Evolutionary conservation across 164 flowering plant genomes (phyloP).

Genomic region (Nymphaea colorata): DNA sequence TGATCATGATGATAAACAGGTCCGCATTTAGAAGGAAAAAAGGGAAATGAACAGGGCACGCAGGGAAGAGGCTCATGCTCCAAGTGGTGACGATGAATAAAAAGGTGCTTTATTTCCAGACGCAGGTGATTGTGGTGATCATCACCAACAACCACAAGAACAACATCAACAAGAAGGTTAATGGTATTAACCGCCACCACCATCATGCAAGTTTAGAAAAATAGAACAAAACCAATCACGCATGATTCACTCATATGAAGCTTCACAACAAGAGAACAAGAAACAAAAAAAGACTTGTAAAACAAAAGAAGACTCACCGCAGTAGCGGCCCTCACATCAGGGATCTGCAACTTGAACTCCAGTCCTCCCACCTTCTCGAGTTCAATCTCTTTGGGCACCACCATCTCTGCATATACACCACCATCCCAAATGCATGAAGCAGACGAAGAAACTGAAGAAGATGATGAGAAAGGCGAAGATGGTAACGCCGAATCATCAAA

Average conservation of each 20-base stretch:
- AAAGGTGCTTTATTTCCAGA: no score
- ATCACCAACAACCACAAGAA: not conserved
- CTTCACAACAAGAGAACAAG: not conserved
- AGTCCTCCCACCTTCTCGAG: slow-evolving; percentile 20
- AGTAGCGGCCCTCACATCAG: slow-evolving; percentile 24
- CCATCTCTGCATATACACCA: slow-evolving; percentile 33
- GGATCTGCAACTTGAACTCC: slow-evolving; percentile 37
- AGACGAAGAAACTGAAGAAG: not conserved
- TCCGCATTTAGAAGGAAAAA: no score
- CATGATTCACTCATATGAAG: not conserved
- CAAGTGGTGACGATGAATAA: no score
- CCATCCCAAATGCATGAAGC: slow-evolving; percentile 7
- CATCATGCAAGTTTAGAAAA: not conserved
- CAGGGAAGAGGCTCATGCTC: no score
- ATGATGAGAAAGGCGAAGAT: not conserved
- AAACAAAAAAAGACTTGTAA: no score
- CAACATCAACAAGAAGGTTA: not conserved
- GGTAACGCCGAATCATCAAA: not conserved
- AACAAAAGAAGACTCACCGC: not conserved
- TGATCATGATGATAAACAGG: no score
- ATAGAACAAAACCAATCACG: not conserved
- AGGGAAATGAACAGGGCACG: no score
- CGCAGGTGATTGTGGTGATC: not conserved
- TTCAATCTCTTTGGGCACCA: slow-evolving; percentile 33
- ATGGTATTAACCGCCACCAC: not conserved